Evolutionary conservation across 208 protist species (phyloP).

Genomic region (Trichomonas vaginalis): DNA sequence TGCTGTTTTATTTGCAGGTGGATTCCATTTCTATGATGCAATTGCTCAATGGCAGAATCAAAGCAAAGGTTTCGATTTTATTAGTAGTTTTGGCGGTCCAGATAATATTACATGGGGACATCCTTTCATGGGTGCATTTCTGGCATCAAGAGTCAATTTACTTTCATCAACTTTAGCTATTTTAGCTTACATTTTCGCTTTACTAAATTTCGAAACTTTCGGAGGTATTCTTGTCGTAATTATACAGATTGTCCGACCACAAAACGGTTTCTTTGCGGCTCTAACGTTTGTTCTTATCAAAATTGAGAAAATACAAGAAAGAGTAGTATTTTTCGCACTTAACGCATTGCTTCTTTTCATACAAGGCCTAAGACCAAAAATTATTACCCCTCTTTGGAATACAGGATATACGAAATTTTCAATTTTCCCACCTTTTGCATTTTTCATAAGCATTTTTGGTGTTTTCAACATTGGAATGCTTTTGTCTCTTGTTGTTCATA

Average conservation of each 20-base stretch:
- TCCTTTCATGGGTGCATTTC: neutral
- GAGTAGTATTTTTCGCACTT: neutral
- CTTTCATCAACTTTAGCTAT: neutral
- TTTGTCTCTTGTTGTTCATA: neutral
- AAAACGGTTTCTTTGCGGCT: neutral
- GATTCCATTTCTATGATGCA: neutral
- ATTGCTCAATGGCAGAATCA: neutral
- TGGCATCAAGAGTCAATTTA: neutral
- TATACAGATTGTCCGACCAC: neutral
- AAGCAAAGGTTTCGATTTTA: neutral
- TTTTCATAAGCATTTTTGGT: neutral
- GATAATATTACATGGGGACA: neutral
- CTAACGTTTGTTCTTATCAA: neutral
- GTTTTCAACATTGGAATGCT: neutral
- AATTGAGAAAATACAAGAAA: neutral
- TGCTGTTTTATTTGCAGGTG: neutral
- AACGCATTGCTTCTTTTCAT: neutral
- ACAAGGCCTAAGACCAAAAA: neutral
- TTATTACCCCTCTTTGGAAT: neutral
- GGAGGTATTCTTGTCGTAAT: neutral
- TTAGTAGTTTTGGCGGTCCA: neutral
- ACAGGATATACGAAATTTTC: neutral
- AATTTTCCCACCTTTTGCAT: neutral
- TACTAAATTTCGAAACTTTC: neutral
- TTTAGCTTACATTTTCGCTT: neutral